Base-by-base conservation (phyloP, 495 filamentous ascomycete genomes). In the Trichoderma reesei region DNA sequence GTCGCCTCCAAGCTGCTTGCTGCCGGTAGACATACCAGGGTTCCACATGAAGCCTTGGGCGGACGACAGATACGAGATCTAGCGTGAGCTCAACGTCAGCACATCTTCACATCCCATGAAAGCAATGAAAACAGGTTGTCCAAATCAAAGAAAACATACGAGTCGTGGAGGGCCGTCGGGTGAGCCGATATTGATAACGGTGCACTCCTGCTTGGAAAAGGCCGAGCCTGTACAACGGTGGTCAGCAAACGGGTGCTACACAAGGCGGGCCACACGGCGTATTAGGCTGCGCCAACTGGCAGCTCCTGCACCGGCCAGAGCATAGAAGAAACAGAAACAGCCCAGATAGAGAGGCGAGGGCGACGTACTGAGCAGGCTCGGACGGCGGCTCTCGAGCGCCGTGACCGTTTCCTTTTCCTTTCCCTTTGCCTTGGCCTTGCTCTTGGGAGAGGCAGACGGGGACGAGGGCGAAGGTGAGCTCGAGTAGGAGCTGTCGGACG, bases 21-120 rank as follows among this genome's bases (percentile, higher is more conserved):
- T 46, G 16, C 0, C 16, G 54, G 20, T 7, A 62, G 33, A 26
- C 48, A n/a, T 74, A 82, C 81, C 81, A 72, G 86, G 86, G 72
- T 88, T 89, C 86, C 86, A 89, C 20, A 84, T 81, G 69, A 87
- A 89, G 56, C 86, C 86, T 72, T 89, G 86, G 65, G 81, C 85
- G 5, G 84, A 83, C 63, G 85, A 80, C 51, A 89, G 82, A 70
- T 87, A 89, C 9, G 86, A 86, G 64, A 89, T 86, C 86, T 89
- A 64, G 26, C 65, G 62, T 64, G 51, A 64, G 62, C 66, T 67
- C 1, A 67, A 61, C 18, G 60, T 63, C 20, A 65, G 31, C 41
- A 59, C 5, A 46, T 63, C 59, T 60, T 44, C 18, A 39, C 1
- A 26, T 26, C 26, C 9, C 59, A 7, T 20, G 51, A 1, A 18